A percentile compares a stretch with the other conserved stretches of the same genome.
Evolutionary conservation across 1,284 basidiomycete species (phyloP).

Genomic region (Tranzscheliella williamsii): DNA sequence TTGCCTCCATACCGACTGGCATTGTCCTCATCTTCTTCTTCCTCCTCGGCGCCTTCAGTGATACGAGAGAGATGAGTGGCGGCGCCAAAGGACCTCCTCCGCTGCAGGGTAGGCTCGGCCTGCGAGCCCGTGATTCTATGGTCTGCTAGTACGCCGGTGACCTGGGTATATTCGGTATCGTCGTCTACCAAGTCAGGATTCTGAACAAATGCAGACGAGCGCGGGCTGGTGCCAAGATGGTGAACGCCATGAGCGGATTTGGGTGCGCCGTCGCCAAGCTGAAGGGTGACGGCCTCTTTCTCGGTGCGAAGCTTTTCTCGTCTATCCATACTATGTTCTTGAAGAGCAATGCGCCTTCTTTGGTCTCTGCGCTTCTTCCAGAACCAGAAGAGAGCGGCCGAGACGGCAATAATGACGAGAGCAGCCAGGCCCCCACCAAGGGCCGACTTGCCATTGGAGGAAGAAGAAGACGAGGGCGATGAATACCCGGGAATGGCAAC

Average conservation of each 20-base stretch:
- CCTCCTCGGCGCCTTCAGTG: slow-evolving; percentile 40
- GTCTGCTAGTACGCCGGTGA: slow-evolving; percentile 20
- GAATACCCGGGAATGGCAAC: slow-evolving; percentile 14
- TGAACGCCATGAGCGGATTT: background rate
- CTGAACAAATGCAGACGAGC: slow-evolving; percentile 18
- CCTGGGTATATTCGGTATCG: slow-evolving; percentile 43
- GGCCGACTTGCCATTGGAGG: slow-evolving; percentile 15
- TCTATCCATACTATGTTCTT: slow-evolving; percentile 19
- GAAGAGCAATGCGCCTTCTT: slow-evolving; percentile 22
- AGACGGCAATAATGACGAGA: slow-evolving; percentile 14
- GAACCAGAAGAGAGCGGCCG: slow-evolving; percentile 16
- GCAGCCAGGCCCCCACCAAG: slow-evolving; percentile 39
- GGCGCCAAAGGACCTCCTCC: slow-evolving; percentile 30
- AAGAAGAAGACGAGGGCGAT: background rate
- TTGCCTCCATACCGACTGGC: slow-evolving; percentile 6
- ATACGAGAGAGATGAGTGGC: slow-evolving; percentile 45
- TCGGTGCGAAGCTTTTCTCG: slow-evolving; percentile 26
- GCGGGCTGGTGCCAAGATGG: slow-evolving; percentile 5
- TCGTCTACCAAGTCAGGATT: slow-evolving; percentile 17
- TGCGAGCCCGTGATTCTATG: slow-evolving; percentile 22
- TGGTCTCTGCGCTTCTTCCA: slow-evolving; percentile 21
- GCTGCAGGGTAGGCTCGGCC: slow-evolving; percentile 28
- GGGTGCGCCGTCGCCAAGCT: slow-evolving; percentile 9
- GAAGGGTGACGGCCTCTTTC: slow-evolving; percentile 28
- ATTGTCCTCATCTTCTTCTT: slow-evolving; percentile 26